Percentiles rank a stretch among this genome's conserved stretches.
phyloP scores from a whole-genome alignment of 208 protist species.

The Giardia duodenalis region DNA sequence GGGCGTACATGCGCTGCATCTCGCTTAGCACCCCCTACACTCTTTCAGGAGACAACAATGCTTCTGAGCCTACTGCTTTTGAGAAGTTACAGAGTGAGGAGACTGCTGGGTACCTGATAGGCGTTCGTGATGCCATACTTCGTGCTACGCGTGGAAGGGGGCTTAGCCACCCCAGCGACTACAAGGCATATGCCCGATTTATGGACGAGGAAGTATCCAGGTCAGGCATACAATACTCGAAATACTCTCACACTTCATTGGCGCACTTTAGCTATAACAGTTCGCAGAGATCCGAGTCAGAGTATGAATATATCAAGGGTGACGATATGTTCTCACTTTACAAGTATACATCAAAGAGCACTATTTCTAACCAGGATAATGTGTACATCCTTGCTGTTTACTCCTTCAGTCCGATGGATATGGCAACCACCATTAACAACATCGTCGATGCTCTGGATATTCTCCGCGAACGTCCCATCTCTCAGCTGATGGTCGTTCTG shows the following conservation, averaged over 20 bases:
- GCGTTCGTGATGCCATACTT: background rate
- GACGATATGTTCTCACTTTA: background rate
- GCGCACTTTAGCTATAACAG: background rate
- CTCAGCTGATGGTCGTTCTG: background rate
- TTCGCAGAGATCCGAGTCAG: background rate
- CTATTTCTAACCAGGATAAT: background rate
- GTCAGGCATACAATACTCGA: background rate
- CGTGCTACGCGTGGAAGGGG: no score
- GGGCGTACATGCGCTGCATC: background rate
- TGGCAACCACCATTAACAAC: background rate
- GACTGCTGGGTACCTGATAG: background rate
- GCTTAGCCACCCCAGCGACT: no score
- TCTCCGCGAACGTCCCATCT: background rate
- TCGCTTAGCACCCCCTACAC: background rate
- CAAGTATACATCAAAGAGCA: background rate
- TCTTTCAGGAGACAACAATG: no score
- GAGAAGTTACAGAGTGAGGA: no score
- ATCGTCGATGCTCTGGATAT: background rate
- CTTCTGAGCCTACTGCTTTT: background rate
- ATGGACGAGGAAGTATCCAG: background rate
- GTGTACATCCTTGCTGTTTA: background rate
- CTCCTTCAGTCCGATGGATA: conserved; percentile 9
- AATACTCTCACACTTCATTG: background rate
- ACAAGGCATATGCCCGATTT: background rate
- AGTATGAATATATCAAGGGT: background rate